Evolutionary conservation across 768 basidiomycete genomes (phyloP), one percentile per base, ranked within the genome.

Genomic region (Podaxis sp.): DNA sequence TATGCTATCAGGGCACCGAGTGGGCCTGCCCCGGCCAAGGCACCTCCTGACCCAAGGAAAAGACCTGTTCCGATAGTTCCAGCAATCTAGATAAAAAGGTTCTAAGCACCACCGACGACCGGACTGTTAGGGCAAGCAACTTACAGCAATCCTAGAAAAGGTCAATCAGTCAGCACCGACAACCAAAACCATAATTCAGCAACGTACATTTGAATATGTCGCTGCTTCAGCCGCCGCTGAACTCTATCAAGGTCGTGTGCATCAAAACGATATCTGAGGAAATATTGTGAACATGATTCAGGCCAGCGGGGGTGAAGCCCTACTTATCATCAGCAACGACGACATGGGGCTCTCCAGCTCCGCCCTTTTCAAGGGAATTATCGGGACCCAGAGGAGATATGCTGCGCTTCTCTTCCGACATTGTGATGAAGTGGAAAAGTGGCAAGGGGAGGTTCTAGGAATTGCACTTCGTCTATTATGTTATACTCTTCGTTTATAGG

Each of bases 41-140:
- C 84, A 46, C 77, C 74, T 17, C 89, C 88, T 7, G 88, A 89
- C 56, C 88, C 89, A 50, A 90, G 78, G 78, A 90, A 89, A 40
- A 90, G 76, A 67, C 88, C 89, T 8, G 88, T 90, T 53, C 89
- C 89, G 64, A 90, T 84, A 38, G 89, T 91, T 52, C 89, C 89
- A 60, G 89, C 87, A 68, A 89, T 87, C 87, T 86, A 63, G 13
- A 37, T 24, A 12, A 15, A 40, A 56, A 48, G 37, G 22, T 38
- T 40, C 38, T 5, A 11, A 12, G 7, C 54, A 3, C 13, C 26
- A 49, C 17, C 7, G 13, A 15, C n/a, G 3, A 0, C 36, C 50
- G 7, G 22, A 20, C 22, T n/a, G 41, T 20, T 13, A 10, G n/a
- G 12, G 46, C 12, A 3, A 63, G 13, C 11, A 24, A 70, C 84